Conservation (phyloP, 139 green algal genomes). For the Volvox africanus region DNA sequence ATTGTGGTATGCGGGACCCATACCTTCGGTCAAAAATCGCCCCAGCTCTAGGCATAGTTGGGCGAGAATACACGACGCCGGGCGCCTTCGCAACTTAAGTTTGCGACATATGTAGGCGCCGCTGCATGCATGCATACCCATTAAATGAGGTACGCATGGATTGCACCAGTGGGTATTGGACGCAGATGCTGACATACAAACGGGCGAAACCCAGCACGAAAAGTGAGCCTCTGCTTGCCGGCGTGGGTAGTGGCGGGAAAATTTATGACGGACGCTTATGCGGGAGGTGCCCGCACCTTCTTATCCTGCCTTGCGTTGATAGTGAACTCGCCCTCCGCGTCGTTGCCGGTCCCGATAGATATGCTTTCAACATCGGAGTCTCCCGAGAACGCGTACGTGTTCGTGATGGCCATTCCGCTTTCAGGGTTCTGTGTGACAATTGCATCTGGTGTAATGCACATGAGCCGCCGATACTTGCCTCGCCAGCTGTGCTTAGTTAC, state of each 20-base stretch:
- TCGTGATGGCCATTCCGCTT: constrained; percentile 80
- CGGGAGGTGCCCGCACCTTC: constrained; percentile 59
- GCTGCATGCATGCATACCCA: neutral
- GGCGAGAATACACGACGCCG: no score
- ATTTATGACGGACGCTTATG: neutral
- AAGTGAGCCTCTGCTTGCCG: neutral
- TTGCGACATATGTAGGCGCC: neutral
- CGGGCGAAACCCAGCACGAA: neutral
- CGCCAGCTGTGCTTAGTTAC: constrained; percentile 88
- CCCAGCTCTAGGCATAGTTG: no score
- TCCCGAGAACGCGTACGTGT: constrained; percentile 78
- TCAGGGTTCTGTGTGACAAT: constrained; percentile 88
- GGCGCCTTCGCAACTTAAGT: neutral
- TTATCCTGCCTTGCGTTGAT: constrained; percentile 78
- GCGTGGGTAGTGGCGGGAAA: neutral
- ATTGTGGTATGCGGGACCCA: no score
- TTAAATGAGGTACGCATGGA: neutral
- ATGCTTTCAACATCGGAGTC: constrained; percentile 64
- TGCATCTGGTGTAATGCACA: constrained; percentile 78
- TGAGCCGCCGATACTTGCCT: constrained; percentile 81
- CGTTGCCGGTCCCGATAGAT: constrained; percentile 57
- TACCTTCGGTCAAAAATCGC: no score
- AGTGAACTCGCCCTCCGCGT: constrained; percentile 74
- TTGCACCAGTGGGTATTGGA: neutral
- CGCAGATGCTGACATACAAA: neutral